Base-by-base conservation (phyloP, 768 basidiomycete species). In the Boletus vermiculosoides region DNA sequence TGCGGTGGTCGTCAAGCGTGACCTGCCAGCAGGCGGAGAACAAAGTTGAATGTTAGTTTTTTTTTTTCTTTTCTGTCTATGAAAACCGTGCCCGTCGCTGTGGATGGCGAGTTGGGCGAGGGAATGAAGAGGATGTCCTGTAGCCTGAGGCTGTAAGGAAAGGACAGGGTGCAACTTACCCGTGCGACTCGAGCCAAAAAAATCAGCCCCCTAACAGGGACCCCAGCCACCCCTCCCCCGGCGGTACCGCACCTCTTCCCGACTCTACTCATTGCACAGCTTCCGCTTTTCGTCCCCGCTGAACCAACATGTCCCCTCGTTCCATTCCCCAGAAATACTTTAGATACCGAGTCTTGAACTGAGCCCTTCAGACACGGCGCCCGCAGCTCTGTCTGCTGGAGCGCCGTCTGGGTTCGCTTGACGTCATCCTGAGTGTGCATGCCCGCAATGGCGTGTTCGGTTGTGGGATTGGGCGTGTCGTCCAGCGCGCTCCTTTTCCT, bases 21-120 rank as follows among this genome's bases (percentile, higher is more conserved):
- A 90, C 88, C 88, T 90, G 88, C 88, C 88, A 88, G 88, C 88
- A 90, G 88, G 88, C 85, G 80, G 82, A 76, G 78, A 82, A 81
- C 78, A 82, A 78, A 78, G 77, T 77, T 80, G 78, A 77, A 76
- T 73, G 75, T 54, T 50, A 45, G 56, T 68, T 65, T 65, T 63
- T 58, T 63, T 58, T 59, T 46, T 60, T n/a, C 61, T 60, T 69
- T 70, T 64, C 69, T 66, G 71, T 79, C 77, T 79, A 80, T 71
- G 73, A 59, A 53, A 66, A 50, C 55, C 52, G 62, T 49, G 52
- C 70, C 75, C 71, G 75, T 69, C 73, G 75, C 76, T 71, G 66
- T 66, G 54, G 40, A 56, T 63, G 66, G 74, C 75, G 69, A 68
- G 62, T 73, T 69, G 71, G 68, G 63, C 58, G 61, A 50, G 55